Evolutionary conservation across 768 basidiomycete species (phyloP).

Genomic region (Boletus subparvulus): DNA sequence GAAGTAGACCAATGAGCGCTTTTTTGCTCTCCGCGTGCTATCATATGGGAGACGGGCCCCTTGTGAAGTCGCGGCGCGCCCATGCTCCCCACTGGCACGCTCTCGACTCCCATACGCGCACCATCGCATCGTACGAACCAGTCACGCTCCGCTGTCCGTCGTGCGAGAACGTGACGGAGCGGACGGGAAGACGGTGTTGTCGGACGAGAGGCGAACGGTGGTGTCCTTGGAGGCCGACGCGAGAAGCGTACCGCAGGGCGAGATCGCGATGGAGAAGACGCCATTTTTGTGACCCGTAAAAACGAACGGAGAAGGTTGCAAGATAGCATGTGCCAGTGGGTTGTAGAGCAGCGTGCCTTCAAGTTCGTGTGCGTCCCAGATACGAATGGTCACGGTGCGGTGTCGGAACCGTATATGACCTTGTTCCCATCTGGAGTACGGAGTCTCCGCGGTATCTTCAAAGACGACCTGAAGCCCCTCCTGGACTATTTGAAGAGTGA

Average conservation of each 20-base stretch:
- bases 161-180: conserved; percentile 27
- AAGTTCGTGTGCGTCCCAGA: conserved; percentile 27
- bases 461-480: too few relatives aligned
- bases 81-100: conserved; percentile 24
- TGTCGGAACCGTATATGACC: conserved; percentile 33
- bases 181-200: conserved; percentile 27
- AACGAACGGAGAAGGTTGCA: conserved; percentile 11
- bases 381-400: conserved; percentile 18
- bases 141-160: conserved; percentile 32
- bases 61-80: conserved; percentile 25
- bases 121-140: conserved; percentile 22
- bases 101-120: conserved; percentile 35
- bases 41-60: conserved; percentile 26
- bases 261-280: conserved; percentile 30
- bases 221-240: conserved; percentile 33
- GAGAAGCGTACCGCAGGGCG: conserved; percentile 29
- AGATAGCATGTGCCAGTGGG: background rate
- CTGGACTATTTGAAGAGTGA: too few relatives aligned
- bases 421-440: conserved; percentile 32
- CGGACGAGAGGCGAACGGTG: conserved; percentile 33
- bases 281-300: conserved; percentile 24
- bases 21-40: conserved; percentile 21
- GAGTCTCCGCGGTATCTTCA: background rate
- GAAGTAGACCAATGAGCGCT: conserved; percentile 19
- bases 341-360: conserved; percentile 17